Base-by-base conservation (phyloP, 345 rosid genomes). In the Corymbia maculata region DNA sequence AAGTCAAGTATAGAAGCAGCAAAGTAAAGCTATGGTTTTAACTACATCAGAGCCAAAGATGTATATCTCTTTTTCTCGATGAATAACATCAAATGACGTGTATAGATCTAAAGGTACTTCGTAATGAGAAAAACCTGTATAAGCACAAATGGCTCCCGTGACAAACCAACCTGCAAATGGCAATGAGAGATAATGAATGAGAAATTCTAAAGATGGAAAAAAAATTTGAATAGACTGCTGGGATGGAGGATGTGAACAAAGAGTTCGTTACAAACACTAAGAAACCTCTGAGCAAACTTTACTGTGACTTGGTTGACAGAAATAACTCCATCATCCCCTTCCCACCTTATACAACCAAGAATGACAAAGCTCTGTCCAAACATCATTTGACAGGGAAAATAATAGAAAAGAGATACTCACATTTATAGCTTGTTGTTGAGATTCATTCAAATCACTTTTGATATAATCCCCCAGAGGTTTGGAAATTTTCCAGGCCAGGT, bases 351-450 rank as follows among this genome's bases (percentile, higher is more conserved):
- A 45, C 30, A 87, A 32, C 30, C 52, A 51, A 24, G 49, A 59
- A 87, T 80, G 52, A 52, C 5, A 86, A 47, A 47, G 30, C 53
- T 14, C 13, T 12, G 47, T 19, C 47, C 44, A 8, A 66, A 19
- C 53, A 50, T 49, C 59, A 50, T n/a, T 52, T 66, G 30, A 87
- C 14, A 64, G 30, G 85, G 30, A 32, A 59, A 52, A 7, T 52
- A 52, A 70, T 16, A 45, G 75, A 16, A 19, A 66, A 82, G 15
- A 86, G 84, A 89, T 84, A 91, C 99, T 94, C 92, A 96, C 99
- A 92, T 95, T 92, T 85, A 98, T 92, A n/a, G 99, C 99, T 92
- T 93, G 96, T 85, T 93, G 91, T 87, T 98, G 99, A 86, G 98
- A 98, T 87, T 91, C 92, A 87, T 98, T 97, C 87, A 96, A 98